A percentile compares a stretch with the other conserved stretches of the same genome.
Conservation (phyloP, 108 stramenopile species). For the Pinguiococcus pyrenoidosus region DNA sequence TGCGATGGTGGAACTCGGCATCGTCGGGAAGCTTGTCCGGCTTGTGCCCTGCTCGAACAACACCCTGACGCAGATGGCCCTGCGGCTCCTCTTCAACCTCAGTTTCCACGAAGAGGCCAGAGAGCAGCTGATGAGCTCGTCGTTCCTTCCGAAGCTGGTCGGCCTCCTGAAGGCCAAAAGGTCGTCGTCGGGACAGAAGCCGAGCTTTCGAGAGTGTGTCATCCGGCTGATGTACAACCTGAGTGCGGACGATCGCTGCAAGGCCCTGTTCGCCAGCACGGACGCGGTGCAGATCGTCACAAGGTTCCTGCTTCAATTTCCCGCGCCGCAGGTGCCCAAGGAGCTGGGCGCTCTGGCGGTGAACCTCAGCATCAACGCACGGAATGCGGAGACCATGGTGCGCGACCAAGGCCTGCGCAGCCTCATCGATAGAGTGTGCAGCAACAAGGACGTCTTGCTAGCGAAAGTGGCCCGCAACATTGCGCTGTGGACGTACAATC, state of each 20-base stretch:
- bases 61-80: conserved; percentile 17
- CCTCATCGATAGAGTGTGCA: conserved; percentile 29
- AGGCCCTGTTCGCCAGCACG: conserved; percentile 40
- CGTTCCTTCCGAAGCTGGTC: conserved; percentile 28
- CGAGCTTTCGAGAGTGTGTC: conserved; percentile 22
- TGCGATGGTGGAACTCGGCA: conserved; percentile 14
- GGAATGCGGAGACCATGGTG: conserved; percentile 27
- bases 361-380: conserved; percentile 34
- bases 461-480: conserved; percentile 42
- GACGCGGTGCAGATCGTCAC: conserved; percentile 39
- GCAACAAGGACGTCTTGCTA: conserved; percentile 26
- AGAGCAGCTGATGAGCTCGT: no score
- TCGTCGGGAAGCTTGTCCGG: conserved; percentile 8
- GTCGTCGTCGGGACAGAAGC: no score
- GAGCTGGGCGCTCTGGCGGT: conserved; percentile 43
- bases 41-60: conserved; percentile 33
- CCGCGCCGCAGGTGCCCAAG: conserved; percentile 22
- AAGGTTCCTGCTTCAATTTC: conserved; percentile 38
- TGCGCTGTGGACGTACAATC: conserved; percentile 31
- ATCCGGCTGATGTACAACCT: conserved; percentile 46
- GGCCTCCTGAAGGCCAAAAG: conserved; percentile 29
- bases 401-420: conserved; percentile 21
- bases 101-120: conserved; percentile 33
- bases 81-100: conserved; percentile 44
- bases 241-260: conserved; percentile 40